phyloP scores from a whole-genome alignment of 352 stramenopile genomes.

The Pythium chondricola region DNA sequence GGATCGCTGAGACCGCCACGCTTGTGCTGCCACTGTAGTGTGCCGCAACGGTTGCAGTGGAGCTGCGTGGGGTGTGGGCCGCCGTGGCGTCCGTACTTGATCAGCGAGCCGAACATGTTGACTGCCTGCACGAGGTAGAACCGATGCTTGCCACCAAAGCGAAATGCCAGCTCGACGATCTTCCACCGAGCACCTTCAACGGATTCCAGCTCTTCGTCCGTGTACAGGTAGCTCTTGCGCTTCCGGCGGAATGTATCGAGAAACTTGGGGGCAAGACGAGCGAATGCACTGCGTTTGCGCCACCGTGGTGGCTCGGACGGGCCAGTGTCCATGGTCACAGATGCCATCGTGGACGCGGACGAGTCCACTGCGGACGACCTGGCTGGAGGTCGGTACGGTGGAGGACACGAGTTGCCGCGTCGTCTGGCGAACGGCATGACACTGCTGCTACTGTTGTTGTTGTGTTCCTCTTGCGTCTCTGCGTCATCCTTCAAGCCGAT shows the following conservation, averaged over 20 bases:
- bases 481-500: conserved; percentile 68
- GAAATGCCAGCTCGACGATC: conserved; percentile 80
- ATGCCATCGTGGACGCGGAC: not conserved
- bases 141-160: conserved; percentile 77
- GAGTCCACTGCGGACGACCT: not conserved
- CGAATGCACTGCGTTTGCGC: conserved; percentile 52
- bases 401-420: conserved; percentile 66
- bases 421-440: conserved; percentile 21
- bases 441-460: not conserved
- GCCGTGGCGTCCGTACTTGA: conserved; percentile 76
- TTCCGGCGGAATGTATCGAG: conserved; percentile 66
- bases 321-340: not conserved
- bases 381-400: conserved; percentile 17
- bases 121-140: conserved; percentile 83
- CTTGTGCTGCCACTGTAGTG: conserved; percentile 85
- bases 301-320: conserved; percentile 9
- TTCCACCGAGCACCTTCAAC: conserved; percentile 82
- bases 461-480: conserved; percentile 25
- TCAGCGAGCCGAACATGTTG: conserved; percentile 80
- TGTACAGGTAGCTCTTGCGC: conserved; percentile 69
- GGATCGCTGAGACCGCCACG: conserved; percentile 58
- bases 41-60: conserved; percentile 77
- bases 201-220: conserved; percentile 69
- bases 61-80: conserved; percentile 62
- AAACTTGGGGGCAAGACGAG: conserved; percentile 49